These are phyloP conservation scores for Annulohypoxylon truncatum DNA, from an alignment of 2,329 filamentous ascomycete species.

Conservation along the genomic window DNA sequence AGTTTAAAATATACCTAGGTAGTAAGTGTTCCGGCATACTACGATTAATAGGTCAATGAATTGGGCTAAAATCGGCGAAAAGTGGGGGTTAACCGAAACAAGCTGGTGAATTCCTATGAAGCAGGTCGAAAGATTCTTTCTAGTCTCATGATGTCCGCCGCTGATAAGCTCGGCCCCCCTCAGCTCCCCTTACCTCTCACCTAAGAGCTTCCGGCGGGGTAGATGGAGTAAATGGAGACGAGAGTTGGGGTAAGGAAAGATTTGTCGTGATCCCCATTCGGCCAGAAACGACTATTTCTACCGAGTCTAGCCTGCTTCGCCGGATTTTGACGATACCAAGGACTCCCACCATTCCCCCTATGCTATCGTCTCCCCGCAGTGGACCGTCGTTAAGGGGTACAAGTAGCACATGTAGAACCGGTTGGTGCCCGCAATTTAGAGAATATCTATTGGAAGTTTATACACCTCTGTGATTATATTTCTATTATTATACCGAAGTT, in stretches of 20 bases:
- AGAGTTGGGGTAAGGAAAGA: conserved; percentile 28
- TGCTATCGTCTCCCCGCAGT: conserved; percentile 22
- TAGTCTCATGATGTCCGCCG: conserved; percentile 15
- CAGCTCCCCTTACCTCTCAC: conserved; percentile 14
- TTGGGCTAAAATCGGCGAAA: conserved; percentile 26
- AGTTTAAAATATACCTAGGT: background rate
- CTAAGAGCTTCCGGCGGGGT: conserved; percentile 20
- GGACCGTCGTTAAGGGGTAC: conserved; percentile 10
- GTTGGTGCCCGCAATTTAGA: conserved; percentile 26
- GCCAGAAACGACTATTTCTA: conserved; percentile 40
- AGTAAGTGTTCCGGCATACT: background rate
- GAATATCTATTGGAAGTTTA: background rate
- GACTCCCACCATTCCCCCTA: background rate
- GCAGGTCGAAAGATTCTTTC: background rate
- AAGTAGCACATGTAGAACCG: conserved; percentile 1
- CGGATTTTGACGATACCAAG: conserved; percentile 20
- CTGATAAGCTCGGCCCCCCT: conserved; percentile 24
- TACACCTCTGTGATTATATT: background rate
- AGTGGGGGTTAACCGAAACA: conserved; percentile 7
- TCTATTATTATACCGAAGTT: background rate
- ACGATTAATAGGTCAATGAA: background rate
- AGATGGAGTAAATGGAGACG: conserved; percentile 34
- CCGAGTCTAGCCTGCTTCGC: conserved; percentile 37
- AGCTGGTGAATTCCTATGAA: background rate
- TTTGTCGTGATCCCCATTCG: conserved; percentile 12